Conservation (phyloP, 169 alveolate species). For the Ichthyophthirius multifiliis region DNA sequence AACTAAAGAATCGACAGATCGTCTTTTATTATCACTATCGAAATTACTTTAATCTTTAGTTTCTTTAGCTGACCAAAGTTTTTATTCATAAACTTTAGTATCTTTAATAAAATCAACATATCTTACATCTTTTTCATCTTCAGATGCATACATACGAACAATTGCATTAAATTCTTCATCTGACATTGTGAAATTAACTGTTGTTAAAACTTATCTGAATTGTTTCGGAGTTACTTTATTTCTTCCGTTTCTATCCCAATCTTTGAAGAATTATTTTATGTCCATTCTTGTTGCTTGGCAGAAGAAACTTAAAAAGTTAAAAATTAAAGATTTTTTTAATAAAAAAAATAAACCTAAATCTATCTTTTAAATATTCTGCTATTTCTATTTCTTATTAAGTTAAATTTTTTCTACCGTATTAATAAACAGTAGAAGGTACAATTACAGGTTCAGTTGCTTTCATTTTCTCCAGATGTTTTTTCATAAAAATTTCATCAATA, state of each 20-base stretch:
- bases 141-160: conserved; percentile 52
- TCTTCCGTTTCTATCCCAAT: conserved; percentile 71
- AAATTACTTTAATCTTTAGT: neutral
- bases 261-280: conserved; percentile 76
- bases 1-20: conserved; percentile 23
- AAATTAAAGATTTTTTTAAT: neutral
- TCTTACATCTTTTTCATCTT: conserved; percentile 54
- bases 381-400: conserved; percentile 46
- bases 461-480: conserved; percentile 68
- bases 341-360: conserved; percentile 41
- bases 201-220: conserved; percentile 72
- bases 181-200: conserved; percentile 53
- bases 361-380: conserved; percentile 47
- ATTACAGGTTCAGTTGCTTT: conserved; percentile 48
- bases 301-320: neutral
- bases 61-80: neutral
- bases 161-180: conserved; percentile 69
- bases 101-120: conserved; percentile 71
- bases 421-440: conserved; percentile 48
- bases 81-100: conserved; percentile 19
- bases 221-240: conserved; percentile 71
- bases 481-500: conserved; percentile 74
- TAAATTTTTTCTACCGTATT: conserved; percentile 59
- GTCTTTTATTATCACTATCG: conserved; percentile 24
- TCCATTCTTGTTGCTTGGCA: conserved; percentile 65